phyloP scores from a whole-genome alignment of 2,329 filamentous ascomycete genomes.

The Ramichloridium luteum region DNA sequence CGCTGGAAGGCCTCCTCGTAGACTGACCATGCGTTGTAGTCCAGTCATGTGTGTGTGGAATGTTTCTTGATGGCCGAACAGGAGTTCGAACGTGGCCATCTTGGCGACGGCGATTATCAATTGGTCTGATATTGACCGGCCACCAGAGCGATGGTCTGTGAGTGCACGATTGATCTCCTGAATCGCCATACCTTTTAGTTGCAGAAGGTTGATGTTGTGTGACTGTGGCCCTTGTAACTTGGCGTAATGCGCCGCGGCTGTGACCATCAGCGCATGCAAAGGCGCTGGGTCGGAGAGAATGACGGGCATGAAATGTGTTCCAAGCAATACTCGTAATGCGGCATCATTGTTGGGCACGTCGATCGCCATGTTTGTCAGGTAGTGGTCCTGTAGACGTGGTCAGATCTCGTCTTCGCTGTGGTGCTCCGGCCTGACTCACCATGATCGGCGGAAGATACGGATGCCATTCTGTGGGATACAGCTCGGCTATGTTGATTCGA shows the following conservation, averaged over 20 bases:
- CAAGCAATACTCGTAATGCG: constrained; percentile 24
- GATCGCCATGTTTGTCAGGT: constrained; percentile 26
- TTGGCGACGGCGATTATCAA: constrained; percentile 39
- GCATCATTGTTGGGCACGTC: constrained; percentile 33
- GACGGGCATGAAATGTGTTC: constrained; percentile 31
- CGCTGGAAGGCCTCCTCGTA: constrained; percentile 33
- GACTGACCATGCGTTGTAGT: constrained; percentile 30
- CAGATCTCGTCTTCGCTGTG: constrained; percentile 4
- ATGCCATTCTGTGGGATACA: constrained; percentile 29
- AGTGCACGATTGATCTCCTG: constrained; percentile 32
- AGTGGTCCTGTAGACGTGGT: constrained; percentile 17
- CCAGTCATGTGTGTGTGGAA: constrained; percentile 39
- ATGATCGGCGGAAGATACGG: constrained; percentile 24
- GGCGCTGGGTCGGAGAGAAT: constrained; percentile 29
- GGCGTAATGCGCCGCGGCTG: constrained; percentile 31
- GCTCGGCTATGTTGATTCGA: constrained; percentile 18
- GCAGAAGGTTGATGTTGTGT: constrained; percentile 28
- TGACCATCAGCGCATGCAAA: constrained; percentile 31
- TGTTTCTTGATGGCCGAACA: constrained; percentile 32
- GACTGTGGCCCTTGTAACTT: constrained; percentile 20
- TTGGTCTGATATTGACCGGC: constrained; percentile 28
- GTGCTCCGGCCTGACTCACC: constrained; percentile 9
- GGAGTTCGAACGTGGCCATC: constrained; percentile 43
- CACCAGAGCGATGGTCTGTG: constrained; percentile 14
- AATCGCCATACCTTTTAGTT: constrained; percentile 35